Percentiles rank a stretch among this genome's conserved stretches.
Conservation (phyloP, 495 filamentous ascomycete genomes). For the Penicillium argentinense region DNA sequence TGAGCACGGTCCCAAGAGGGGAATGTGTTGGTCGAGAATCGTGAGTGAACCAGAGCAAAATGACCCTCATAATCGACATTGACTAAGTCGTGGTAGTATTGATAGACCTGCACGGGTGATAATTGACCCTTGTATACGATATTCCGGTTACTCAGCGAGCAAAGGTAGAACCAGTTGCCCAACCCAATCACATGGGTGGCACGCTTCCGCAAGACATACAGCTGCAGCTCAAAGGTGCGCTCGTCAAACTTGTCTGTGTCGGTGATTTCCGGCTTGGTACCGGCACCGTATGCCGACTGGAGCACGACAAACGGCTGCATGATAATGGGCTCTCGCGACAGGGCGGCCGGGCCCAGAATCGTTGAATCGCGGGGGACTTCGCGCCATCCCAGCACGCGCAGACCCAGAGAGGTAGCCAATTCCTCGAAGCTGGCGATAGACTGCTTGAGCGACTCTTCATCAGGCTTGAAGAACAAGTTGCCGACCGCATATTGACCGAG, state of each 20-base stretch:
- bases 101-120: slow-evolving; percentile 95
- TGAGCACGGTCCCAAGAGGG: slow-evolving; percentile 99
- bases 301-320: slow-evolving; percentile 96
- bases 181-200: slow-evolving; percentile 92
- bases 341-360: slow-evolving; percentile 88
- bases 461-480: slow-evolving; percentile 98
- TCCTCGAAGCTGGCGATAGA: slow-evolving; percentile 89
- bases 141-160: slow-evolving; percentile 96
- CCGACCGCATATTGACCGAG: slow-evolving; percentile 95
- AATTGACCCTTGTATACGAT: slow-evolving; percentile 99
- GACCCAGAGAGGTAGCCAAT: slow-evolving; percentile 79
- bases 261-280: slow-evolving; percentile 75
- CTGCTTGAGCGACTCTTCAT: slow-evolving; percentile 80
- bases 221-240: slow-evolving; percentile 83
- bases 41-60: slow-evolving; percentile 96
- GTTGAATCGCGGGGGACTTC: slow-evolving; percentile 91
- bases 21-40: slow-evolving; percentile 99
- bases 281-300: slow-evolving; percentile 79
- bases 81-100: slow-evolving; percentile 97
- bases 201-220: slow-evolving; percentile 93
- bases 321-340: slow-evolving; percentile 91
- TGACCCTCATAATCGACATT: slow-evolving; percentile 97
- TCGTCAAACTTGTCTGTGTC: slow-evolving; percentile 82
- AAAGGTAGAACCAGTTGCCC: slow-evolving; percentile 99
- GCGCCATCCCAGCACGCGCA: slow-evolving; percentile 95